Conservation (phyloP, 257 asterid genomes). For the Pogostemon cablin region DNA sequence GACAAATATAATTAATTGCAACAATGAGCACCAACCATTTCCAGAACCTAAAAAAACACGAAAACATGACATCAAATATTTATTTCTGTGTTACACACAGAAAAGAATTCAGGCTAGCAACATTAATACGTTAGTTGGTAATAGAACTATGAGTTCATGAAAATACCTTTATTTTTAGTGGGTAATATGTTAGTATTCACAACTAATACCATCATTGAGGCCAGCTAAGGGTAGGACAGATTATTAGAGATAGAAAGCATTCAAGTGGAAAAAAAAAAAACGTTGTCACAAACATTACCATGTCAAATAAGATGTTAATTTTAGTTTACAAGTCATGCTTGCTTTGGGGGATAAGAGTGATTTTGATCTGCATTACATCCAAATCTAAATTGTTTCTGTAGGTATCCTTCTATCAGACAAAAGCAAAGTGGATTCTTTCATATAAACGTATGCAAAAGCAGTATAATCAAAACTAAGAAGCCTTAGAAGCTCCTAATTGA, state of each 20-base stretch:
- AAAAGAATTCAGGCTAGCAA: conserved; percentile 12
- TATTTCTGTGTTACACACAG: not conserved
- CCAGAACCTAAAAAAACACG: conserved; percentile 13
- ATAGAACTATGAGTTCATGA: not conserved
- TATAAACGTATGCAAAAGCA: not conserved
- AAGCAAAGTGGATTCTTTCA: not conserved
- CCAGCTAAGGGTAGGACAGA: not conserved
- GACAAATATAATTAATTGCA: not conserved
- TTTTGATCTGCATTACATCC: not conserved
- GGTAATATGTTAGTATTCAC: not conserved
- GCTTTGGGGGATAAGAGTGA: not conserved
- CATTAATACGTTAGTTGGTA: not conserved
- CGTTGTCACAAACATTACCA: not conserved
- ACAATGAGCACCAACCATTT: not conserved
- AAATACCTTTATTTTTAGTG: not conserved
- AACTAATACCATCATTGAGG: not conserved
- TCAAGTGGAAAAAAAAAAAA: not conserved
- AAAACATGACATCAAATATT: not conserved
- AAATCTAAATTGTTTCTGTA: not conserved
- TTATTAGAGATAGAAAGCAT: not conserved
- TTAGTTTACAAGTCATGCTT: not conserved
- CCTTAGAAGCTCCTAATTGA: no score
- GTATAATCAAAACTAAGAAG: no score
- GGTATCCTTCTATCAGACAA: not conserved
- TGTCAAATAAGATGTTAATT: not conserved